Percentiles rank a stretch among this genome's conserved stretches.
Conservation (phyloP, 441 rosid genomes). For the Rhodomyrtus psidioides region DNA sequence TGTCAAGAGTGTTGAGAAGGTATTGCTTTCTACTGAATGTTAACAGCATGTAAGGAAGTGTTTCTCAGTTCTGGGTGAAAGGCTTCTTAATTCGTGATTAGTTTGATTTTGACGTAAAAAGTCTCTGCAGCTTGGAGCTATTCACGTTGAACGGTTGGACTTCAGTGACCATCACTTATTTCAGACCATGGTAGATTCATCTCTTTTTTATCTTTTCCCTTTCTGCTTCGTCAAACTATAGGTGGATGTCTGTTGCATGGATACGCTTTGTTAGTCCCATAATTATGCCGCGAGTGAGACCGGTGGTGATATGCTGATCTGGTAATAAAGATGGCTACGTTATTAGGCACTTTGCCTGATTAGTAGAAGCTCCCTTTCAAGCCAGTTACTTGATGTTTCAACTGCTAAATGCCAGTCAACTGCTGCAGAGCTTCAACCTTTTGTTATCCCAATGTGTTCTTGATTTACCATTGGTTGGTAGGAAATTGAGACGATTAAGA, state of each 20-base stretch:
- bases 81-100: neutral
- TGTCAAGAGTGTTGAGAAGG: constrained; percentile 43
- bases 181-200: constrained; percentile 31
- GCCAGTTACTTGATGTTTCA: neutral
- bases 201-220: neutral
- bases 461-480: constrained; percentile 11
- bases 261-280: neutral
- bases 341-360: neutral
- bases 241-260: neutral
- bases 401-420: neutral
- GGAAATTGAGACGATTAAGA: constrained; percentile 50
- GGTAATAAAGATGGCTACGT: neutral
- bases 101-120: neutral
- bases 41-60: neutral
- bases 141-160: constrained; percentile 50
- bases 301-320: neutral
- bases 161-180: constrained; percentile 71
- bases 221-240: neutral
- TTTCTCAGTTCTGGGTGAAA: neutral
- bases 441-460: neutral
- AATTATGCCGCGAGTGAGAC: neutral
- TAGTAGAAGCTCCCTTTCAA: neutral
- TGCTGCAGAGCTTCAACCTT: neutral
- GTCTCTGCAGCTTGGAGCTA: constrained; percentile 54
- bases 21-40: neutral